phyloP scores from a whole-genome alignment of 768 basidiomycete species.

The Hygrophorus russula region DNA sequence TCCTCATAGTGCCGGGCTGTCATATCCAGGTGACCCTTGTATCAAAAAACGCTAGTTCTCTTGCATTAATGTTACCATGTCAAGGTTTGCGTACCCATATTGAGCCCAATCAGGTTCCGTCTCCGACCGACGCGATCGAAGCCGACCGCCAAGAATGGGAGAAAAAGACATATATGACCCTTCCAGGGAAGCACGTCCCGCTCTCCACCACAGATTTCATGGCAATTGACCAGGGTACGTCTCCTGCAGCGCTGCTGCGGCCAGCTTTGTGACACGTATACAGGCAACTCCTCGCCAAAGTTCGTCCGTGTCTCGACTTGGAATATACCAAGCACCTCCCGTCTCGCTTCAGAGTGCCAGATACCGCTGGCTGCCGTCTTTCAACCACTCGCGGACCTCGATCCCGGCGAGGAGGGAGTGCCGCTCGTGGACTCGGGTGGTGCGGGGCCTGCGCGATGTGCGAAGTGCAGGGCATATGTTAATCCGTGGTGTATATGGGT shows the following conservation, averaged over 20 bases:
- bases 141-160: constrained; percentile 74
- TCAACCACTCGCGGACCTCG: constrained; percentile 84
- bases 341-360: constrained; percentile 69
- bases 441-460: constrained; percentile 75
- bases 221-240: constrained; percentile 80
- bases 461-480: constrained; percentile 77
- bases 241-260: not conserved
- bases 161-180: constrained; percentile 50
- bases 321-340: constrained; percentile 72
- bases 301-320: constrained; percentile 86
- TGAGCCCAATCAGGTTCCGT: constrained; percentile 86
- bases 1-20: constrained; percentile 53
- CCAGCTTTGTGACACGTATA: not conserved
- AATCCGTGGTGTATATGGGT: constrained; percentile 90
- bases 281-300: constrained; percentile 85
- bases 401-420: constrained; percentile 66
- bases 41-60: not conserved
- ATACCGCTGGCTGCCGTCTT: constrained; percentile 79
- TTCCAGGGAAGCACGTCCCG: constrained; percentile 54
- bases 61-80: constrained; percentile 5
- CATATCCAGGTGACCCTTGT: constrained; percentile 29
- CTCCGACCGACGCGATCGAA: constrained; percentile 71
- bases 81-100: constrained; percentile 73
- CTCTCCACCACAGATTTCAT: constrained; percentile 80
- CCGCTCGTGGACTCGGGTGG: constrained; percentile 66